Evolutionary conservation across 495 filamentous ascomycete species (phyloP).

Genomic region (Podospora pseudopauciseta): DNA sequence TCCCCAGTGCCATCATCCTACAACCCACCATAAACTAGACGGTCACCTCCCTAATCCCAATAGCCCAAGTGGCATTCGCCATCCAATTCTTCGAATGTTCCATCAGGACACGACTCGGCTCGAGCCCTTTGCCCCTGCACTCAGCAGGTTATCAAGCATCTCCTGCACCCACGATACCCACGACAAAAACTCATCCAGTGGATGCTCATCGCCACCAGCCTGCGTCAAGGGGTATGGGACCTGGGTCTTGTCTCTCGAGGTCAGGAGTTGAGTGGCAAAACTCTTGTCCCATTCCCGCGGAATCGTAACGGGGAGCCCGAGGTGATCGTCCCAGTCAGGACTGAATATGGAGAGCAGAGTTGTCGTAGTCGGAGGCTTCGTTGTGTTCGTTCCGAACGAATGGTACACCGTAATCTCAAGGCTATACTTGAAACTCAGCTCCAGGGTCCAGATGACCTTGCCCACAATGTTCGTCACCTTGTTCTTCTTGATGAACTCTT

Average conservation of each 20-base stretch:
- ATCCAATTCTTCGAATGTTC: not conserved
- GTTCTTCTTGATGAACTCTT: slow-evolving; percentile 3
- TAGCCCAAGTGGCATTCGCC: too few species aligned
- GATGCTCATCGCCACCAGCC: not conserved
- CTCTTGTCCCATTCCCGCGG: slow-evolving; percentile 18
- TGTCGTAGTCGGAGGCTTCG: not conserved
- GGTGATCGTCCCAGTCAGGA: slow-evolving; percentile 21
- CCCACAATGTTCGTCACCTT: slow-evolving; percentile 14
- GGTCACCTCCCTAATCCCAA: too few species aligned
- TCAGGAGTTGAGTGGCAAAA: slow-evolving; percentile 19
- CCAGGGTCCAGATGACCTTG: slow-evolving; percentile 17
- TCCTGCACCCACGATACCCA: slow-evolving; percentile 24
- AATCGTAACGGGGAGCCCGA: slow-evolving; percentile 3
- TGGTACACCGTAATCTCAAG: slow-evolving; percentile 22
- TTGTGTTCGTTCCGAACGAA: slow-evolving; percentile 8
- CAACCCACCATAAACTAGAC: too few species aligned
- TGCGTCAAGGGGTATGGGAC: not conserved
- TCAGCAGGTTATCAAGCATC: slow-evolving; percentile 12
- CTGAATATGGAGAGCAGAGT: slow-evolving; percentile 13
- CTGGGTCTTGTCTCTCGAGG: not conserved
- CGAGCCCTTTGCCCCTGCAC: not conserved
- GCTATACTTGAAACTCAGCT: slow-evolving; percentile 15
- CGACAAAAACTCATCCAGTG: slow-evolving; percentile 16
- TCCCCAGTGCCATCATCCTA: too few species aligned
- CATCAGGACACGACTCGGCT: not conserved